Evolutionary conservation across 2,329 filamentous ascomycete species (phyloP).

Genomic region (Fusarium metavorans): DNA sequence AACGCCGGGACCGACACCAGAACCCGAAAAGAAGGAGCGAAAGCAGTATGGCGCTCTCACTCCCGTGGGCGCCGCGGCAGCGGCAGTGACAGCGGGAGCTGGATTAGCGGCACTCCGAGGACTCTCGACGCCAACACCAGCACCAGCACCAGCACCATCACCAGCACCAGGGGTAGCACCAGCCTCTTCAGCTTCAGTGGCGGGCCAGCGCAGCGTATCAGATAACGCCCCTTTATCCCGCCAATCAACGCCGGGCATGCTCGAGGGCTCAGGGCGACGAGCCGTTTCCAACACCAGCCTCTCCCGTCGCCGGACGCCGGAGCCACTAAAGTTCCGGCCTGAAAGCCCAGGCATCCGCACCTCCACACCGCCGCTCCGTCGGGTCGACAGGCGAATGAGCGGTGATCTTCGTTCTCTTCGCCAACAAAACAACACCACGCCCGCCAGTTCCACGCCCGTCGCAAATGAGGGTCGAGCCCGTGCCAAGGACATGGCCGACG

Average conservation of each 20-base stretch:
- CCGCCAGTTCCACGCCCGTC: slow-evolving; percentile 69
- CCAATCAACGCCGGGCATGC: slow-evolving; percentile 35
- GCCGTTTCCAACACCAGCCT: slow-evolving; percentile 67
- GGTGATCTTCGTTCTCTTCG: slow-evolving; percentile 72
- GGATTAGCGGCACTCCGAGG: slow-evolving; percentile 33
- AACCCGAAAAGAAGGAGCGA: slow-evolving; percentile 57
- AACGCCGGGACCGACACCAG: slow-evolving; percentile 53
- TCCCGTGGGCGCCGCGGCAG: slow-evolving; percentile 24
- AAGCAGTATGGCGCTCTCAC: slow-evolving; percentile 49
- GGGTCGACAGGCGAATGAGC: slow-evolving; percentile 76
- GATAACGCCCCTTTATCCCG: slow-evolving; percentile 46
- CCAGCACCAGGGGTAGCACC: slow-evolving; percentile 14
- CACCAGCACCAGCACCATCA: slow-evolving; percentile 16
- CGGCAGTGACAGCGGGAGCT: slow-evolving; percentile 25
- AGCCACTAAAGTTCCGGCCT: slow-evolving; percentile 68
- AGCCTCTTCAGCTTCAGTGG: slow-evolving; percentile 9
- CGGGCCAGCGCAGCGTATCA: slow-evolving; percentile 51
- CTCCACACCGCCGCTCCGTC: slow-evolving; percentile 76
- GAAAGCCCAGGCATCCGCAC: slow-evolving; percentile 69
- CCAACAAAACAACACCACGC: slow-evolving; percentile 51
- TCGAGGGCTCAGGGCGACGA: slow-evolving; percentile 51
- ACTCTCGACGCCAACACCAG: slow-evolving; percentile 28
- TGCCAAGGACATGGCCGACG: slow-evolving; percentile 88
- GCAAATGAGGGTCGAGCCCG: slow-evolving; percentile 90
- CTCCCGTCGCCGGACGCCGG: slow-evolving; percentile 64